phyloP scores from a whole-genome alignment of 345 rosid genomes.

The Aquilaria yunnanensis region DNA sequence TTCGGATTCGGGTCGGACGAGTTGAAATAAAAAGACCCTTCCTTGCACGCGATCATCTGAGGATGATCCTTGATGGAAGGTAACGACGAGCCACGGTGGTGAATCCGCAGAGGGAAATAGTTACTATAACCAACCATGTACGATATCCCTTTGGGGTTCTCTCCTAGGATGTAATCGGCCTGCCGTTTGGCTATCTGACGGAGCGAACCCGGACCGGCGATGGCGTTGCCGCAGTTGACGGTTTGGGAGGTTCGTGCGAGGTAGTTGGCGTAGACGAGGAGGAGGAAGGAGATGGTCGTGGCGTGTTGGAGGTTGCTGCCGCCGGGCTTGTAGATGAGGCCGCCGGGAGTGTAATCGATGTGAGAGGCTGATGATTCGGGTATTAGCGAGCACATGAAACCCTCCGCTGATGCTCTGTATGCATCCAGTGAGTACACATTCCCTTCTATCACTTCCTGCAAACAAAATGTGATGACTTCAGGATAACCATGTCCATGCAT shows the following conservation, averaged over 20 bases:
- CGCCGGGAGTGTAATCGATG: constrained; percentile 74
- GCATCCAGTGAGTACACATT: constrained; percentile 53
- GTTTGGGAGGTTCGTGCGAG: constrained; percentile 58
- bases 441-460: constrained; percentile 68
- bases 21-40: constrained; percentile 65
- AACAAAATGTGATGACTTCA: not conserved
- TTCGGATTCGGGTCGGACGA: constrained; percentile 72
- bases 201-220: constrained; percentile 46
- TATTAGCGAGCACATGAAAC: constrained; percentile 89
- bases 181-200: constrained; percentile 78
- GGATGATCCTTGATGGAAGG: constrained; percentile 71
- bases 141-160: constrained; percentile 78
- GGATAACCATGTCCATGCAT: not conserved
- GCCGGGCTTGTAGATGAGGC: constrained; percentile 92
- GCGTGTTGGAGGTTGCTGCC: constrained; percentile 96
- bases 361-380: constrained; percentile 70
- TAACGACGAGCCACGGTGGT: constrained; percentile 84
- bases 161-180: constrained; percentile 87
- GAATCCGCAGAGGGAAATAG: constrained; percentile 68
- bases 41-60: constrained; percentile 54
- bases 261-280: constrained; percentile 79
- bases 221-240: constrained; percentile 49
- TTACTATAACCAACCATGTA: constrained; percentile 92
- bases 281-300: constrained; percentile 79
- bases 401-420: constrained; percentile 87